Base-by-base conservation (phyloP, 306 rosid genomes). In the Notholithocarpus densiflorus region DNA sequence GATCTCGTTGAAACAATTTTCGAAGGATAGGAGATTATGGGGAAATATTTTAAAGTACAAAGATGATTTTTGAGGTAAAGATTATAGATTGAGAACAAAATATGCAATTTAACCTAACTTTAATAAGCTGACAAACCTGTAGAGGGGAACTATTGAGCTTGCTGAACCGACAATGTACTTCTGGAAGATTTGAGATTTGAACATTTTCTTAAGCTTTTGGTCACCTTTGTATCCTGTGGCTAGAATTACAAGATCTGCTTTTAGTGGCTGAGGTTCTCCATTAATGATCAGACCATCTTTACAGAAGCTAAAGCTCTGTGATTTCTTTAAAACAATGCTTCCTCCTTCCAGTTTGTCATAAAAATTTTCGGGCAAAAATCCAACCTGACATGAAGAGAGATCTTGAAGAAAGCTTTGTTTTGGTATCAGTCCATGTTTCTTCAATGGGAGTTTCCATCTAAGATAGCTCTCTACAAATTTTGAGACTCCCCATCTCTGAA, bases 211-310 rank as follows among this genome's bases (percentile, higher is more conserved):
- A 23, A 90, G 84, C 75, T 87, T 88, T n/a, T 40, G 59, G 21
- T 84, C 89, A 59, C 94, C 90, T 57, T 55, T 86, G 72, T 56
- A 90, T 19, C 91, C 91, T 3, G 94, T 90, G 14, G 90, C 94
- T 60, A 90, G 64, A 76, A 90, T 64, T 45, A 88, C 90, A 51
- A 90, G 1, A 72, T 90, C 91, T 20, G 85, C 20, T 76, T 88
- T 76, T 21, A 84, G 2, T 1, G 81, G 82, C 29, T 77, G 71
- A 43, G 59, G 19, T 32, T 88, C 92, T 48, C 76, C 90, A 68
- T 87, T 65, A 55, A 86, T 56, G n/a, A 86, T 15, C 5, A 86
- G 29, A 56, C 94, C 89, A 80, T 85, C 77, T 60, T 9, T 73
- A 66, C 81, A 87, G 77, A 90, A 90, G 18, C 86, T 55, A 51